Conservation (phyloP, 2,329 filamentous ascomycete genomes). For the Bipolaris oryzae region DNA sequence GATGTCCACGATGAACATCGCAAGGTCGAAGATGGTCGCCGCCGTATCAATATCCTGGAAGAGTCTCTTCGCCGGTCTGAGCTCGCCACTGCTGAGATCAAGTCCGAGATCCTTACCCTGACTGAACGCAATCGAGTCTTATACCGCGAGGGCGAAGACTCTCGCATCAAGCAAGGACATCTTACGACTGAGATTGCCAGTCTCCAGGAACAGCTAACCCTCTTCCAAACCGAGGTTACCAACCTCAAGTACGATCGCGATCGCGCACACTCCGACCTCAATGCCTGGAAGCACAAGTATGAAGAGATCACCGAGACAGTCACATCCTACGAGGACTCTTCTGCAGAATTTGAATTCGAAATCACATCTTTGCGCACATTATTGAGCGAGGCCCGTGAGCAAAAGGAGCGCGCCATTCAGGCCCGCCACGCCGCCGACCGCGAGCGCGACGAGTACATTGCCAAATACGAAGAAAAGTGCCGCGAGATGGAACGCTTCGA, state of each 20-base stretch:
- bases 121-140: conserved; percentile 28
- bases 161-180: conserved; percentile 23
- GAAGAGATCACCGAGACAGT: conserved; percentile 32
- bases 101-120: conserved; percentile 23
- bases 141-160: conserved; percentile 24
- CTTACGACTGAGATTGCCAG: conserved; percentile 20
- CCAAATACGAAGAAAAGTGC: conserved; percentile 35
- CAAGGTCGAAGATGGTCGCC: conserved; percentile 25
- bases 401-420: conserved; percentile 32
- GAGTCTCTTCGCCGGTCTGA: conserved; percentile 32
- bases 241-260: conserved; percentile 26
- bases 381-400: conserved; percentile 31
- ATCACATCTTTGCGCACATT: conserved; percentile 28
- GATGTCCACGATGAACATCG: conserved; percentile 28
- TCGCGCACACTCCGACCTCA: conserved; percentile 26
- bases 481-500: conserved; percentile 32
- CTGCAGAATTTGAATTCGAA: conserved; percentile 32
- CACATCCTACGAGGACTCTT: conserved; percentile 27
- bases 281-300: conserved; percentile 33
- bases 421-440: conserved; percentile 31
- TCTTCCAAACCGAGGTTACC: conserved; percentile 31
- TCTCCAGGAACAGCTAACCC: conserved; percentile 22
- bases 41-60: conserved; percentile 23
- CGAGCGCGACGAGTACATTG: conserved; percentile 29
- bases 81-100: conserved; percentile 19